These are phyloP conservation scores for Neurospora cerealis DNA, from an alignment of 495 filamentous ascomycete species.

Conservation along the genomic window DNA sequence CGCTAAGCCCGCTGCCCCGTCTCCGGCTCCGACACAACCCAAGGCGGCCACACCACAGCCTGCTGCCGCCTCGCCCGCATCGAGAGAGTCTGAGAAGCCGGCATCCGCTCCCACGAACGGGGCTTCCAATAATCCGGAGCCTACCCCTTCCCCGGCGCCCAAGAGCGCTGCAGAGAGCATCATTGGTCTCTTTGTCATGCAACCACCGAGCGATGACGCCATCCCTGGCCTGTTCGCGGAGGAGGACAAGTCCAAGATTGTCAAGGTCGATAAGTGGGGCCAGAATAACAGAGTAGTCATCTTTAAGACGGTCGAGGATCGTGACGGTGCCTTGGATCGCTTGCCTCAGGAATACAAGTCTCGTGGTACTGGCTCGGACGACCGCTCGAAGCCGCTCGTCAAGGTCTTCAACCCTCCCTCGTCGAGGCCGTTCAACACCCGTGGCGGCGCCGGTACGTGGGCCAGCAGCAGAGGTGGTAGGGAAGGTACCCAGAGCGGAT, in stretches of 20 bases:
- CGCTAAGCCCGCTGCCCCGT: slow-evolving; percentile 25
- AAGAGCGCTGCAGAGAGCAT: slow-evolving; percentile 37
- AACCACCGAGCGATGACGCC: slow-evolving; percentile 65
- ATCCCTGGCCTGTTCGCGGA: slow-evolving; percentile 69
- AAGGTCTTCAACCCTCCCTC: slow-evolving; percentile 67
- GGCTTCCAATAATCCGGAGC: slow-evolving; percentile 37
- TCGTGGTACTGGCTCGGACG: slow-evolving; percentile 40
- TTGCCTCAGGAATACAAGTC: slow-evolving; percentile 67
- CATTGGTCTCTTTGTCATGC: slow-evolving; percentile 76
- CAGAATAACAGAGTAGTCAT: slow-evolving; percentile 69
- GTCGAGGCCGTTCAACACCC: slow-evolving; percentile 36
- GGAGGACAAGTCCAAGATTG: slow-evolving; percentile 69
- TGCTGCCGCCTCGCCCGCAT: slow-evolving; percentile 26
- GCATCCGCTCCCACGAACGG: slow-evolving; percentile 37
- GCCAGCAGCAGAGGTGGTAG: slow-evolving; percentile 52
- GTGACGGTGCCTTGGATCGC: slow-evolving; percentile 61
- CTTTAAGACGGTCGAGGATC: slow-evolving; percentile 67
- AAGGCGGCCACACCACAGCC: slow-evolving; percentile 45
- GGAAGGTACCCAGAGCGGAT: slow-evolving; percentile 47
- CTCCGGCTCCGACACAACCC: slow-evolving; percentile 32
- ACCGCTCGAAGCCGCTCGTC: slow-evolving; percentile 64
- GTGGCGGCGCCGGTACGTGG: slow-evolving; percentile 64
- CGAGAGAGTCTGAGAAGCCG: slow-evolving; percentile 39
- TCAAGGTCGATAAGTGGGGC: slow-evolving; percentile 66
- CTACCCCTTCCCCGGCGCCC: slow-evolving; percentile 32